Conservation (phyloP, 1,284 basidiomycete species). For the Trametes versicolor region DNA sequence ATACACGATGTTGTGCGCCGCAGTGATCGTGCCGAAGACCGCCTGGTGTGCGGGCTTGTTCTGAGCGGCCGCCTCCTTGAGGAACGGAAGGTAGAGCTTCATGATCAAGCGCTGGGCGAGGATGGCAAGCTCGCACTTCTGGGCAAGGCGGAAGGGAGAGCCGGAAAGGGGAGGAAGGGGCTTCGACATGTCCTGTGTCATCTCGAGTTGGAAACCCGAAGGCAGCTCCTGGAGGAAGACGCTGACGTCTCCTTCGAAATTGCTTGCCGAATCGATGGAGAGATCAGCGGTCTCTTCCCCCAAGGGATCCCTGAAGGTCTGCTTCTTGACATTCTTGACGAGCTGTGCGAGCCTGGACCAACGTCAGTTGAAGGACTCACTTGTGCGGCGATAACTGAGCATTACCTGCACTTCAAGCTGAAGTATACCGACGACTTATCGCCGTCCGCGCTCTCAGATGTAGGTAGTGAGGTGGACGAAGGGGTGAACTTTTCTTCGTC, state of each 20-base stretch:
- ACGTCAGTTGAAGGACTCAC: neutral
- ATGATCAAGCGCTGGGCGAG: conserved; percentile 67
- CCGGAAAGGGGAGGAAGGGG: conserved; percentile 32
- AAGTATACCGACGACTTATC: conserved; percentile 53
- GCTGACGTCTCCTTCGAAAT: conserved; percentile 63
- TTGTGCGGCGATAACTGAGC: neutral
- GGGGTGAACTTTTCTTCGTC: conserved; percentile 61
- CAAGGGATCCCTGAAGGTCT: conserved; percentile 50
- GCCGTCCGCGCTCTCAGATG: conserved; percentile 43
- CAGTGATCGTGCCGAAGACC: conserved; percentile 63
- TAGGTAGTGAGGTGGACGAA: conserved; percentile 54
- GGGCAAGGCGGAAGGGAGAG: conserved; percentile 49
- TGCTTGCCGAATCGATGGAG: conserved; percentile 63
- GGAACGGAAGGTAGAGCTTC: conserved; percentile 73
- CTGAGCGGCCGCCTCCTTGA: conserved; percentile 49
- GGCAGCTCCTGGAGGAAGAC: conserved; percentile 65
- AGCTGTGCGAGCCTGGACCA: conserved; percentile 54
- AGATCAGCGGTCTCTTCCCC: conserved; percentile 44
- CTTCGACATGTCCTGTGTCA: conserved; percentile 43
- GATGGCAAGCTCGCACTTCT: conserved; percentile 67
- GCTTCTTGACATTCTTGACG: conserved; percentile 59
- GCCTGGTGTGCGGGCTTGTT: conserved; percentile 55
- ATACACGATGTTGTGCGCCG: conserved; percentile 67
- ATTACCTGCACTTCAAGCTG: conserved; percentile 57
- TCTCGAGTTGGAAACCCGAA: conserved; percentile 49